phyloP scores from a whole-genome alignment of 192 early-diverging fungal genomes.

The Cladochytrium replicatum region DNA sequence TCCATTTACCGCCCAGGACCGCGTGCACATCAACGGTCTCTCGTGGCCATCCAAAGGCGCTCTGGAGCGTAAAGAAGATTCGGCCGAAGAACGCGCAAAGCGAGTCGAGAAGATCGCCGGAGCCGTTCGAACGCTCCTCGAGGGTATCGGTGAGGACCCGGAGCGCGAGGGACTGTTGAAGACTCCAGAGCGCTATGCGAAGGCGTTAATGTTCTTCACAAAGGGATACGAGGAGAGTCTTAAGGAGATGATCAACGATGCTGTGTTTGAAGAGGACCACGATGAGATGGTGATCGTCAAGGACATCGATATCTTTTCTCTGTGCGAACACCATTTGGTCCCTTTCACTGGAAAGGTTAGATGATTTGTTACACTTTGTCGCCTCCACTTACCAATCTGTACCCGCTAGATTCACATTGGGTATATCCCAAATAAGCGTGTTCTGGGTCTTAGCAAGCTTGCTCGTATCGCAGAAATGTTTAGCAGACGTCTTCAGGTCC shows the following conservation, averaged over 20 bases:
- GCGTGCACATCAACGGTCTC: slow-evolving; percentile 12
- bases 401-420: slow-evolving; percentile 73
- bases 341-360: slow-evolving; percentile 91
- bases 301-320: slow-evolving; percentile 88
- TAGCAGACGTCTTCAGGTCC: slow-evolving; percentile 86
- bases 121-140: slow-evolving; percentile 79
- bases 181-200: slow-evolving; percentile 93
- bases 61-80: slow-evolving; percentile 65
- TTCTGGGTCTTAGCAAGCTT: slow-evolving; percentile 92
- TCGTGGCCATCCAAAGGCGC: slow-evolving; percentile 62
- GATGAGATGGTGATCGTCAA: slow-evolving; percentile 99
- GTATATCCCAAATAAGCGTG: slow-evolving; percentile 90
- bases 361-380: background rate
- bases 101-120: slow-evolving; percentile 71
- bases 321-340: slow-evolving; percentile 99
- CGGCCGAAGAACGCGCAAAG: slow-evolving; percentile 54
- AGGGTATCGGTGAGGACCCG: slow-evolving; percentile 91
- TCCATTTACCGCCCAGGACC: background rate
- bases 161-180: slow-evolving; percentile 87
- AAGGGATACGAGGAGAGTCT: slow-evolving; percentile 96
- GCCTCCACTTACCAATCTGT: background rate
- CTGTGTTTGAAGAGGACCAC: slow-evolving; percentile 97
- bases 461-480: slow-evolving; percentile 99
- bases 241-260: slow-evolving; percentile 82
- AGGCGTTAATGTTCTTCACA: slow-evolving; percentile 95